A percentile compares a stretch with the other conserved stretches of the same genome.
These are phyloP conservation scores for Setaria italica DNA, from an alignment of 202 grass and related monocot genomes.

Conservation along the genomic window DNA sequence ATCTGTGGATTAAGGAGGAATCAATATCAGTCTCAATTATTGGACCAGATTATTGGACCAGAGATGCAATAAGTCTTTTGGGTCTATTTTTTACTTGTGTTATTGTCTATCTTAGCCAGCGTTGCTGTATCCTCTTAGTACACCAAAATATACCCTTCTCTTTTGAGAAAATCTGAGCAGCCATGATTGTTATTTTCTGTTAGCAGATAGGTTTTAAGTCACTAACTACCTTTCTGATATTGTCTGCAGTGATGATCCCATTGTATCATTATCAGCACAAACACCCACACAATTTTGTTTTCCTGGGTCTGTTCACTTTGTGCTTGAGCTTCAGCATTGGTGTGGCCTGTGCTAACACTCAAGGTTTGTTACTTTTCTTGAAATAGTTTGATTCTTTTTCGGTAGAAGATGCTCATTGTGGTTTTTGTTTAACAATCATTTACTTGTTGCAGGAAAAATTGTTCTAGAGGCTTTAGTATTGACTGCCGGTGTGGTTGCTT, in stretches of 20 bases:
- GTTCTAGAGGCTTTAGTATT: constrained; percentile 95
- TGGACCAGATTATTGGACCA: neutral
- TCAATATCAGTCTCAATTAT: neutral
- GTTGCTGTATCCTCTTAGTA: neutral
- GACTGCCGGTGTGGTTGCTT: constrained; percentile 84
- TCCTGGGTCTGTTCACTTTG: constrained; percentile 90
- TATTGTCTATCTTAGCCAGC: constrained; percentile 13
- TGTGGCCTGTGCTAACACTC: constrained; percentile 94
- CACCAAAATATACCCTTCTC: neutral
- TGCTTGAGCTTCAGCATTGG: constrained; percentile 97
- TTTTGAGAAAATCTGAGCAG: neutral
- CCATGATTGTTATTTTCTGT: neutral
- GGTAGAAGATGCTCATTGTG: neutral
- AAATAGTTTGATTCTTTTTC: neutral
- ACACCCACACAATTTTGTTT: constrained; percentile 88
- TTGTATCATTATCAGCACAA: constrained; percentile 94
- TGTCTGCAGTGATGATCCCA: constrained; percentile 73
- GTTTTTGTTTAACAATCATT: constrained; percentile 26
- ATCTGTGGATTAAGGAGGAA: neutral
- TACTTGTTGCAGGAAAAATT: constrained; percentile 76
- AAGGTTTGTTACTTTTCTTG: constrained; percentile 59
- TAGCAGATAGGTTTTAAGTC: neutral
- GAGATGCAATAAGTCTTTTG: neutral
- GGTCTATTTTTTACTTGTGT: neutral
- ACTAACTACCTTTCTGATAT: constrained; percentile 40